Percentiles rank a stretch among this genome's conserved stretches.
These are phyloP conservation scores for Tulasnella sp. DNA, from an alignment of 768 basidiomycete genomes.

Conservation along the genomic window DNA sequence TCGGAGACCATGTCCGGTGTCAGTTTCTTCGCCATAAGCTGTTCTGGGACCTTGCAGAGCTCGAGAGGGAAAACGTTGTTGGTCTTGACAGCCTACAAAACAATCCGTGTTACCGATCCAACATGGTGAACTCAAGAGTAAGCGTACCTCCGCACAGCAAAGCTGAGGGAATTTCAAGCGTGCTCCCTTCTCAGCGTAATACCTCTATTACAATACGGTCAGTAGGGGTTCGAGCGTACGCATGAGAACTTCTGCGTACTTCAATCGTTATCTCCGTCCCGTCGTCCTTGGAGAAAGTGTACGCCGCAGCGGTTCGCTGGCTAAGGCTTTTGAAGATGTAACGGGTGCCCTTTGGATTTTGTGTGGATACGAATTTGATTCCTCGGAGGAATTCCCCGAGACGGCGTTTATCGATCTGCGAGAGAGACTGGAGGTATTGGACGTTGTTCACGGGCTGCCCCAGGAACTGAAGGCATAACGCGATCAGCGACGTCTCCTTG, in stretches of 20 bases:
- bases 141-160: neutral
- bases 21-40: neutral
- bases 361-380: neutral
- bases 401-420: neutral
- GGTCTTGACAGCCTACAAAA: neutral
- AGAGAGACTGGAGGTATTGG: neutral
- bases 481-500: constrained; percentile 44
- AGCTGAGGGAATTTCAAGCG: neutral
- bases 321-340: neutral
- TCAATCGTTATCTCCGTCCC: neutral
- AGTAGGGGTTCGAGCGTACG: neutral
- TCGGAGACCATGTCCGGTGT: too few species aligned
- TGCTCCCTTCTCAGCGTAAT: neutral
- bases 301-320: neutral
- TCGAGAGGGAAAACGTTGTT: neutral
- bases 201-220: neutral
- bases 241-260: neutral
- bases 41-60: neutral
- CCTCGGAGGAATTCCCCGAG: neutral
- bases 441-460: neutral
- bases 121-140: too few species aligned
- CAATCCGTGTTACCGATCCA: too few species aligned
- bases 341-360: neutral
- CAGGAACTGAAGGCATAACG: constrained; percentile 46
- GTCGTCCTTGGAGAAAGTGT: neutral